These are phyloP conservation scores for Erythrobasidium hasegawianum DNA, from an alignment of 1,284 basidiomycete species.

Conservation along the genomic window DNA sequence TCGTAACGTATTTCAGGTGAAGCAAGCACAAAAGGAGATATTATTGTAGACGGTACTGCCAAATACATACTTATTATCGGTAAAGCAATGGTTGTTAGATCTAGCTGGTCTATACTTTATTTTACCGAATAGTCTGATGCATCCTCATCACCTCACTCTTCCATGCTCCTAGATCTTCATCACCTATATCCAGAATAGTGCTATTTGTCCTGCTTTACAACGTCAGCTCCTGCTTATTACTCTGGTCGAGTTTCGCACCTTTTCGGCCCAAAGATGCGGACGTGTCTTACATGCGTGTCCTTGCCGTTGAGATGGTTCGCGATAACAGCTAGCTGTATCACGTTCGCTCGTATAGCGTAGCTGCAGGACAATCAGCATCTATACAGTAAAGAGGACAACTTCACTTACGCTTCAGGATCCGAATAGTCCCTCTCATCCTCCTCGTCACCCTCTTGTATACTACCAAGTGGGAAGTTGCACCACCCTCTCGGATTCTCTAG, in stretches of 20 bases:
- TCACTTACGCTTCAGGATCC: conserved; percentile 36
- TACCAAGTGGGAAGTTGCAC: conserved; percentile 82
- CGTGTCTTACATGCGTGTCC: conserved; percentile 94
- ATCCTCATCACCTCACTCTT: conserved; percentile 19
- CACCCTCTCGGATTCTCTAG: conserved; percentile 90
- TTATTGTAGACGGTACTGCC: too few species aligned
- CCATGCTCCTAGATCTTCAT: conserved; percentile 20
- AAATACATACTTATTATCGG: too few species aligned
- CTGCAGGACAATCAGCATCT: conserved; percentile 51
- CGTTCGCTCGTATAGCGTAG: conserved; percentile 79
- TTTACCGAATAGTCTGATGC: conserved; percentile 26
- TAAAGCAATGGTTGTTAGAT: too few species aligned
- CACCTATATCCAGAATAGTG: conserved; percentile 2
- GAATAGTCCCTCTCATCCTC: conserved; percentile 11
- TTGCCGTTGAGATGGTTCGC: conserved; percentile 98
- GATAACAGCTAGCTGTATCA: conserved; percentile 83
- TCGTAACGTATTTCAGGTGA: too few species aligned
- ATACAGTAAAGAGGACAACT: background rate
- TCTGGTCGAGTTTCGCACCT: conserved; percentile 60
- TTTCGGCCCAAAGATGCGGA: conserved; percentile 76
- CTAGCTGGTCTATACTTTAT: too few species aligned
- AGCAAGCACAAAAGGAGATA: too few species aligned
- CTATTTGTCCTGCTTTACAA: background rate
- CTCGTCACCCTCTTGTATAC: conserved; percentile 49
- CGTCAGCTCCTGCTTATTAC: background rate